Evolutionary conservation across 2,329 filamentous ascomycete genomes (phyloP).

Genomic region (Periconia sp.): DNA sequence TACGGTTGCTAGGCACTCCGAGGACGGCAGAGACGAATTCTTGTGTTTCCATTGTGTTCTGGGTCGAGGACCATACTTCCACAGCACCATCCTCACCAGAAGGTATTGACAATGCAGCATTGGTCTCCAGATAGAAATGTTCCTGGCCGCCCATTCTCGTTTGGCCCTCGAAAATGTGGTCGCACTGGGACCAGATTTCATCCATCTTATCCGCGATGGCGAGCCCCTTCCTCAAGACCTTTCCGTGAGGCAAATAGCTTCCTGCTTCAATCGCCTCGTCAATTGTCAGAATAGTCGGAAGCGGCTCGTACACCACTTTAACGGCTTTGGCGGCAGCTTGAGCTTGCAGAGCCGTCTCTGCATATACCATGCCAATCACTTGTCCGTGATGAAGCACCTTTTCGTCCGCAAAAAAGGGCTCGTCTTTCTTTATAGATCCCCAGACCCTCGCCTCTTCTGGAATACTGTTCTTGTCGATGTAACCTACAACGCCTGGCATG

Average conservation of each 20-base stretch:
- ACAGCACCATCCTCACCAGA: slow-evolving; percentile 92
- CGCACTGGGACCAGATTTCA: slow-evolving; percentile 75
- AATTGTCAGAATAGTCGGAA: slow-evolving; percentile 86
- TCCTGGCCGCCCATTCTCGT: slow-evolving; percentile 92
- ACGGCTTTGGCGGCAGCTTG: slow-evolving; percentile 83
- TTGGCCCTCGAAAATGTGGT: slow-evolving; percentile 83
- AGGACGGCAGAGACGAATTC: slow-evolving; percentile 81
- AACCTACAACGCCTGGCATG: slow-evolving; percentile 85
- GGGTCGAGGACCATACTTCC: slow-evolving; percentile 70
- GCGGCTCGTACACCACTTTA: slow-evolving; percentile 84
- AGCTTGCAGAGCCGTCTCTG: slow-evolving; percentile 76
- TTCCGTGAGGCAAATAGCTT: slow-evolving; percentile 82
- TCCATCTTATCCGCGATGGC: slow-evolving; percentile 60
- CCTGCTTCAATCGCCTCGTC: slow-evolving; percentile 90
- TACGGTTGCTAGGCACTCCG: slow-evolving; percentile 82
- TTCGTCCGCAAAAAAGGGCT: slow-evolving; percentile 88
- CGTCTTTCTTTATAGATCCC: slow-evolving; percentile 81
- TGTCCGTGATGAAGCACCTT: slow-evolving; percentile 87
- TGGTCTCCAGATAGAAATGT: slow-evolving; percentile 95
- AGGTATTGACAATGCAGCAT: slow-evolving; percentile 82
- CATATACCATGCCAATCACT: slow-evolving; percentile 86
- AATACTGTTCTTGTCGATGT: slow-evolving; percentile 82
- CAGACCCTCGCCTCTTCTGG: slow-evolving; percentile 85
- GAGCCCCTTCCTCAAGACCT: slow-evolving; percentile 78
- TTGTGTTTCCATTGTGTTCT: slow-evolving; percentile 49